Base-by-base conservation (phyloP, 331 rosid species). In the Phaseolus coccineus region DNA sequence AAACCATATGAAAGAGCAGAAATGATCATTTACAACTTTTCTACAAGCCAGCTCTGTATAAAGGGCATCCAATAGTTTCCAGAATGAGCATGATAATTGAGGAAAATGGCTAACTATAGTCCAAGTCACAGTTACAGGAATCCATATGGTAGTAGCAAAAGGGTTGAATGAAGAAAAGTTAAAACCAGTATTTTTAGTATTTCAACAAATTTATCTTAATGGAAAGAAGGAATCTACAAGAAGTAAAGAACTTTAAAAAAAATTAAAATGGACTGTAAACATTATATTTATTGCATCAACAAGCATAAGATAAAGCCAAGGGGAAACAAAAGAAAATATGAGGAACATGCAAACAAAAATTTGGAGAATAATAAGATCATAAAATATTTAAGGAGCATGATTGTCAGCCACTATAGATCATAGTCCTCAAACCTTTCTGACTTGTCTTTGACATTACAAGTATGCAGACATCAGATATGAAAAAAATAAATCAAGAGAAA, bases 221-320 rank as follows among this genome's bases (percentile, higher is more conserved):
- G 25, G 63, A 16, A 64, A 51, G 72, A 62, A 63, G 24, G 61
- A 42, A 33, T 35, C 42, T 16, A 37, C 37, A 62, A 76, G 25
- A 44, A 9, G 48, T 52, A 35, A 62, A 76, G 27, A 46, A 28
- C 61, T 51, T 40, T 42, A 8, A 35, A 35, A 33, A 42, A 19
- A 8, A 19, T 46, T 24, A 33, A 69, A 63, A 5, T 74, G 51
- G 46, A 81, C 44, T 22, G 24, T 31, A 59, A 62, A 16, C 40
- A 30, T 69, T 42, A 33, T 48, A 82, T 70, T 71, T 40, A 76
- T 62, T 11, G 48, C 42, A 51, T 27, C 69, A 82, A 61, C 40
- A 71, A 55, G 55, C 61, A 62, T 19, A 70, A 70, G 63, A 82
- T 70, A 79, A 61, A 40, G 39, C 37, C 25, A 52, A 77, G 47